phyloP scores from a whole-genome alignment of 345 rosid genomes.

The Camelina laxa region DNA sequence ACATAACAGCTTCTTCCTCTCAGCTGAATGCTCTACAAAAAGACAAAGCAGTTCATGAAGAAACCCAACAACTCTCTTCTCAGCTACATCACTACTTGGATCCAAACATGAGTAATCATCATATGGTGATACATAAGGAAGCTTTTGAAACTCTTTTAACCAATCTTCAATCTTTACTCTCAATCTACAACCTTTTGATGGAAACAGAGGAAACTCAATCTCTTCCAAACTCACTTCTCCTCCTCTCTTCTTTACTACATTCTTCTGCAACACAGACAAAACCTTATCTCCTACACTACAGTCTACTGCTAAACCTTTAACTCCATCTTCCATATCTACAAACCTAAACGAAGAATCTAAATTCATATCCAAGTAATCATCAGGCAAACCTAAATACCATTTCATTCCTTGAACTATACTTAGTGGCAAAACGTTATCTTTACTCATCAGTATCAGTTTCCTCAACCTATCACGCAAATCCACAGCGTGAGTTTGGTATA shows the following conservation, averaged over 20 bases:
- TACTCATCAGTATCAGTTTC: conserved; percentile 76
- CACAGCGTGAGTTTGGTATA: conserved; percentile 51
- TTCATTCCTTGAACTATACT: conserved; percentile 78
- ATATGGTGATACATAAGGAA: conserved; percentile 81
- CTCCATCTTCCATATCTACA: conserved; percentile 76
- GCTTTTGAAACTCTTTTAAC: conserved; percentile 69
- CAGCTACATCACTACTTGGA: conserved; percentile 70
- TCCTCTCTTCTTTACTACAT: conserved; percentile 51
- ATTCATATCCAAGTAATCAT: conserved; percentile 57
- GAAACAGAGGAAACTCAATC: conserved; percentile 76
- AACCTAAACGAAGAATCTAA: conserved; percentile 58
- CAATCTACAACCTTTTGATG: conserved; percentile 78
- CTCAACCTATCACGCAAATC: conserved; percentile 64
- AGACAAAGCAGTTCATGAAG: conserved; percentile 81
- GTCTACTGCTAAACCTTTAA: conserved; percentile 64
- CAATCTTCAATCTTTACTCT: conserved; percentile 72
- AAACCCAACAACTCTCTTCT: conserved; percentile 86
- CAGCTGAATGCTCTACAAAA: conserved; percentile 84
- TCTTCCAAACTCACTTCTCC: conserved; percentile 42
- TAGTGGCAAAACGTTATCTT: conserved; percentile 66
- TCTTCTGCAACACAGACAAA: conserved; percentile 66
- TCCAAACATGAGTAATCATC: conserved; percentile 71
- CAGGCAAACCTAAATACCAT: conserved; percentile 87
- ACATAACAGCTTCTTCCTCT: conserved; percentile 76
- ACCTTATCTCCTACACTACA: conserved; percentile 46